Conservation (phyloP, 2,329 filamentous ascomycete species). For the Thermoascus crustaceus region DNA sequence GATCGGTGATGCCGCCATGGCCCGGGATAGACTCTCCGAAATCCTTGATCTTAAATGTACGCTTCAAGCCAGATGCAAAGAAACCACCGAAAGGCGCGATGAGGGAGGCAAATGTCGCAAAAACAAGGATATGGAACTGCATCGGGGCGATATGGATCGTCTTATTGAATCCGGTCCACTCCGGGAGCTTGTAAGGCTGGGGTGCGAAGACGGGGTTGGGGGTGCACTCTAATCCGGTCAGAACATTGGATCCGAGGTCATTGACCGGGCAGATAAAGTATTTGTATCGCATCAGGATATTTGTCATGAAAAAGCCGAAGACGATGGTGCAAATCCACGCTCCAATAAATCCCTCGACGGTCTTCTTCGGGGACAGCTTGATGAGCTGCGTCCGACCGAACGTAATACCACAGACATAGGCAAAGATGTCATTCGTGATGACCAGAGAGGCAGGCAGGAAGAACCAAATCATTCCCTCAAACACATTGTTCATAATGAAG, state of each 20-base stretch:
- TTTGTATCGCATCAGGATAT: slow-evolving; percentile 78
- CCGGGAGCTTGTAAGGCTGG: slow-evolving; percentile 63
- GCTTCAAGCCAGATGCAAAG: slow-evolving; percentile 95
- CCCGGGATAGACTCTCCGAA: slow-evolving; percentile 97
- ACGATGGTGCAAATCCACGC: slow-evolving; percentile 93
- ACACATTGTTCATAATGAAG: slow-evolving; percentile 99
- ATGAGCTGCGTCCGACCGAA: slow-evolving; percentile 95
- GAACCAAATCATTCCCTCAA: slow-evolving; percentile 99
- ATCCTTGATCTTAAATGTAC: slow-evolving; percentile 99
- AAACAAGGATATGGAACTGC: slow-evolving; percentile 83
- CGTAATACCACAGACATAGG: slow-evolving; percentile 94
- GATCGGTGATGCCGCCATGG: slow-evolving; percentile 95
- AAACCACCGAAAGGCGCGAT: slow-evolving; percentile 97
- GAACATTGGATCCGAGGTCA: slow-evolving; percentile 87
- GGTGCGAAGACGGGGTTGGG: slow-evolving; percentile 87
- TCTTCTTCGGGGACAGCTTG: slow-evolving; percentile 98
- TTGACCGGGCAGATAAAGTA: slow-evolving; percentile 99
- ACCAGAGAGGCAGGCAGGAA: slow-evolving; percentile 91
- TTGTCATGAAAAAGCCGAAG: slow-evolving; percentile 73
- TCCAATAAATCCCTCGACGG: slow-evolving; percentile 90
- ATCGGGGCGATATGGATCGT: slow-evolving; percentile 76
- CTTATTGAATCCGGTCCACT: slow-evolving; percentile 62
- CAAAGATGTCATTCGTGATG: slow-evolving; percentile 98
- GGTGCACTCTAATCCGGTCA: slow-evolving; percentile 80
- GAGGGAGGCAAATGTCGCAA: slow-evolving; percentile 89